Conservation (phyloP, 352 stramenopile species). For the Globisporangium camurandrum region DNA sequence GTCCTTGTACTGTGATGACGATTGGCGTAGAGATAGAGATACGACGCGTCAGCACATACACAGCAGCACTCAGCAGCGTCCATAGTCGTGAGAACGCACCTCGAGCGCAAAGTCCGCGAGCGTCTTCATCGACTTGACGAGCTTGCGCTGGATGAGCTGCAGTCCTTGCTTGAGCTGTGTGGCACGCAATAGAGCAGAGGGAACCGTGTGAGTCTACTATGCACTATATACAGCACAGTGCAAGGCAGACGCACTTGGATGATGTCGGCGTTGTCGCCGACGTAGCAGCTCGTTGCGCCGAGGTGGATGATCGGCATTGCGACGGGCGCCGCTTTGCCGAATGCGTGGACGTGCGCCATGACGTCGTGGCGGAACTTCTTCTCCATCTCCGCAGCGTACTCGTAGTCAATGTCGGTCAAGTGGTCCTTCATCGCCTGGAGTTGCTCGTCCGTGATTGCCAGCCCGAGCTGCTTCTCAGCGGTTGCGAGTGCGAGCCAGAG, state of each 20-base stretch:
- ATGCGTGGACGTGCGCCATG: conserved; percentile 99
- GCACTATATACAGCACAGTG: neutral
- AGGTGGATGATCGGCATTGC: conserved; percentile 99
- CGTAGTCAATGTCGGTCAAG: conserved; percentile 97
- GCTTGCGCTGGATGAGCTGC: conserved; percentile 94
- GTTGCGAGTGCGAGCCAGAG: conserved; percentile 97
- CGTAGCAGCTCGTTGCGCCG: conserved; percentile 97
- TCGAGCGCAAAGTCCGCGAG: conserved; percentile 91
- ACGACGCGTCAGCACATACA: neutral
- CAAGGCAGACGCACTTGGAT: conserved; percentile 68
- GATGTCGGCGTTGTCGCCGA: conserved; percentile 99
- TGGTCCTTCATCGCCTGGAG: conserved; percentile 94
- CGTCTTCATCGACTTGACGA: conserved; percentile 95
- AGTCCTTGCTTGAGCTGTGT: conserved; percentile 90
- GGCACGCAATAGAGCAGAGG: neutral
- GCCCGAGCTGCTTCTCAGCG: conserved; percentile 95
- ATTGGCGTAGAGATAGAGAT: neutral
- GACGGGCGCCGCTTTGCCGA: conserved; percentile 92
- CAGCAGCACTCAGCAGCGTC: neutral
- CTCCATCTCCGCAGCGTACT: conserved; percentile 96
- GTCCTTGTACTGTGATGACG: conserved; percentile 94
- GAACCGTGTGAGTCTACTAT: neutral
- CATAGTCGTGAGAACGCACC: conserved; percentile 1
- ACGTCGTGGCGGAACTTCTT: conserved; percentile 99
- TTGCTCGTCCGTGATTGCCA: conserved; percentile 97